Percentiles rank a stretch among this genome's conserved stretches.
Conservation (phyloP, 768 basidiomycete genomes). For the Tulasnella sp. region DNA sequence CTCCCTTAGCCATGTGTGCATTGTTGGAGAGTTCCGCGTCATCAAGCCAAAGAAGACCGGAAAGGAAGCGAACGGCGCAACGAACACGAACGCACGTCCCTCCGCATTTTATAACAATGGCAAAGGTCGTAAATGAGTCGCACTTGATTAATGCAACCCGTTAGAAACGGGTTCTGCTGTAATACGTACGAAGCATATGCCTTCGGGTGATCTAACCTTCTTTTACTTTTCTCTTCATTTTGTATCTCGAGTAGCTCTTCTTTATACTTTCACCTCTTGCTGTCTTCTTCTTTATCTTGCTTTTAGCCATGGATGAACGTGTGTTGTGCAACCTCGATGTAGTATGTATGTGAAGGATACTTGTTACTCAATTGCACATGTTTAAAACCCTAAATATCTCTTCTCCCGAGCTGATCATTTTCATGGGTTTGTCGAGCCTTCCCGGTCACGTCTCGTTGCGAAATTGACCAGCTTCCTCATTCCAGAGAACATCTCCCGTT, state of each 20-base stretch:
- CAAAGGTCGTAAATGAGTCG: neutral
- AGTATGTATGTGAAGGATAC: neutral
- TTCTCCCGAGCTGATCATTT: neutral
- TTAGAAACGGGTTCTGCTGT: neutral
- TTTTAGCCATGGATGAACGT: neutral
- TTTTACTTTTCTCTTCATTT: neutral
- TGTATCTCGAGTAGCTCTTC: neutral
- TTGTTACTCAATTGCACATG: neutral
- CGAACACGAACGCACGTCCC: neutral
- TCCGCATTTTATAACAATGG: conserved; percentile 9
- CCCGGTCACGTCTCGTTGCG: conserved; percentile 64
- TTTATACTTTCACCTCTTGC: neutral
- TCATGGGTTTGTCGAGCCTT: neutral
- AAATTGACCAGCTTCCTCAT: conserved; percentile 83
- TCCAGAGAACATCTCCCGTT: conserved; percentile 79
- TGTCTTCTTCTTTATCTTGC: conserved; percentile 6
- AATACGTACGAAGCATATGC: too few relatives aligned
- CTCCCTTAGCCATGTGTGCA: conserved; percentile 52
- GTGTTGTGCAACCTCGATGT: too few relatives aligned
- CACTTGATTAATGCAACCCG: too few relatives aligned
- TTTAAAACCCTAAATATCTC: neutral
- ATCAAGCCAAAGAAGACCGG: conserved; percentile 24
- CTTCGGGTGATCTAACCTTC: neutral
- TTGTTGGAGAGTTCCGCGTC: conserved; percentile 67
- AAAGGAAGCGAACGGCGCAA: neutral